Evolutionary conservation across 306 rosid species (phyloP).

Genomic region (Cucurbita maxima): DNA sequence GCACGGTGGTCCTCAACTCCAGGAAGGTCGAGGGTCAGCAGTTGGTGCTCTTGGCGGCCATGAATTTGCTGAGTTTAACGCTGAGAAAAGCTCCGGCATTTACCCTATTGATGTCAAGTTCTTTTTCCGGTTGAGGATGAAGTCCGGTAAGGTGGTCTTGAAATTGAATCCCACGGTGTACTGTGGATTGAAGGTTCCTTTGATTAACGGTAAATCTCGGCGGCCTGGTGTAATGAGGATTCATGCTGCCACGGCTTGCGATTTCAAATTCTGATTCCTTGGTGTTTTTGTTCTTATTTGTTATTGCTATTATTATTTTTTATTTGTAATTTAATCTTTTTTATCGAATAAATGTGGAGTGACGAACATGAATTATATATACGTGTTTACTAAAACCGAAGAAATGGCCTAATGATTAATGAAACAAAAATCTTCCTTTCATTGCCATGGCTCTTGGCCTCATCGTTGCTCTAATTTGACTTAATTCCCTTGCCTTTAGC

Average conservation of each 20-base stretch:
- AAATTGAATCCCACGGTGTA: slow-evolving; percentile 38
- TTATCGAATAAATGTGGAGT: too few relatives aligned
- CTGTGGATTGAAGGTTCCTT: slow-evolving; percentile 47
- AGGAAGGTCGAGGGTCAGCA: neutral
- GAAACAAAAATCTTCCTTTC: too few relatives aligned
- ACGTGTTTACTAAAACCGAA: too few relatives aligned
- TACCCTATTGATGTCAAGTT: slow-evolving; percentile 42
- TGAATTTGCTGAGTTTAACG: slow-evolving; percentile 3
- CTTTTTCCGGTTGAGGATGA: slow-evolving; percentile 40
- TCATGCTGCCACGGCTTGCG: neutral
- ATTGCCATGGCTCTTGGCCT: too few relatives aligned
- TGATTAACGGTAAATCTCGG: neutral
- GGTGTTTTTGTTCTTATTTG: neutral
- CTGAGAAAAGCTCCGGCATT: slow-evolving; percentile 21
- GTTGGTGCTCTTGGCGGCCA: neutral
- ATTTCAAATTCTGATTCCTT: neutral
- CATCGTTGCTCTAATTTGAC: too few relatives aligned
- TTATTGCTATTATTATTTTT: neutral
- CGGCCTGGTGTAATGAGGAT: too few relatives aligned
- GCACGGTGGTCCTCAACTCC: neutral
- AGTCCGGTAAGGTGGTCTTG: slow-evolving; percentile 24
- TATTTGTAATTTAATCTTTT: too few relatives aligned
- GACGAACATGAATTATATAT: too few relatives aligned
- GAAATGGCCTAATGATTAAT: too few relatives aligned
- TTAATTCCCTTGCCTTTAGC: too few relatives aligned